A percentile compares a stretch with the other conserved stretches of the same genome.
These are phyloP conservation scores for Coniochaeta sp. DNA, from an alignment of 2,329 filamentous ascomycete species.

Conservation along the genomic window DNA sequence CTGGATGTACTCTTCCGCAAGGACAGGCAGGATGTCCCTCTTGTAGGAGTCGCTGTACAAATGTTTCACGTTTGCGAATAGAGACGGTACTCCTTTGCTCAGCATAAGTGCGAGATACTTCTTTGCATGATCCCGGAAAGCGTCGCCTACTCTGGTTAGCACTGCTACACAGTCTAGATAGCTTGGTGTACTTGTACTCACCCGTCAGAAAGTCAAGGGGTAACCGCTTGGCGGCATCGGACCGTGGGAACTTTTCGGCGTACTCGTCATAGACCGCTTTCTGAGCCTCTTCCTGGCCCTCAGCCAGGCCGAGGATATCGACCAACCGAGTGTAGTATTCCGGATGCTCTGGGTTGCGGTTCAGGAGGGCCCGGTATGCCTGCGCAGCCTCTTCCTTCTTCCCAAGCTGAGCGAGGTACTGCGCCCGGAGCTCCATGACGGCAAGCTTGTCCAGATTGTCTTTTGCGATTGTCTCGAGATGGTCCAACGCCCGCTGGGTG, in stretches of 20 bases:
- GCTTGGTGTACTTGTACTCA: conserved; percentile 22
- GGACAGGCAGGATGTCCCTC: conserved; percentile 63
- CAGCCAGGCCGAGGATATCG: conserved; percentile 53
- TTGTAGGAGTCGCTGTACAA: conserved; percentile 76
- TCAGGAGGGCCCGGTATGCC: conserved; percentile 73
- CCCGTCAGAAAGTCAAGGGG: conserved; percentile 83
- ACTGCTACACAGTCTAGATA: not conserved
- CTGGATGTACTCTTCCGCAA: conserved; percentile 73
- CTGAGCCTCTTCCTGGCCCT: conserved; percentile 48
- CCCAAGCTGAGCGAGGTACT: conserved; percentile 73
- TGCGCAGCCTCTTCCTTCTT: conserved; percentile 72
- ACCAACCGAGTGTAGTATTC: conserved; percentile 78
- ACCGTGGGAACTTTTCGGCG: conserved; percentile 70
- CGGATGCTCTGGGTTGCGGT: conserved; percentile 82
- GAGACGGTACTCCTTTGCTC: conserved; percentile 87
- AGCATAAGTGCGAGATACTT: conserved; percentile 78
- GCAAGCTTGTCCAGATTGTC: conserved; percentile 75
- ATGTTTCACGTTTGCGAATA: conserved; percentile 94
- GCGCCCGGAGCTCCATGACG: conserved; percentile 76
- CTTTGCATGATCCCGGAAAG: conserved; percentile 72
- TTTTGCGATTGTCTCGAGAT: conserved; percentile 72
- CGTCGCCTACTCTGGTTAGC: conserved; percentile 48
- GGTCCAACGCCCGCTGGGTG: conserved; percentile 72
- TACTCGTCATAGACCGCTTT: conserved; percentile 74
- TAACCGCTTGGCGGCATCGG: conserved; percentile 77